Percentiles rank a stretch among this genome's conserved stretches.
phyloP scores from a whole-genome alignment of 2,329 filamentous ascomycete genomes.

The Colletotrichum trifolii region DNA sequence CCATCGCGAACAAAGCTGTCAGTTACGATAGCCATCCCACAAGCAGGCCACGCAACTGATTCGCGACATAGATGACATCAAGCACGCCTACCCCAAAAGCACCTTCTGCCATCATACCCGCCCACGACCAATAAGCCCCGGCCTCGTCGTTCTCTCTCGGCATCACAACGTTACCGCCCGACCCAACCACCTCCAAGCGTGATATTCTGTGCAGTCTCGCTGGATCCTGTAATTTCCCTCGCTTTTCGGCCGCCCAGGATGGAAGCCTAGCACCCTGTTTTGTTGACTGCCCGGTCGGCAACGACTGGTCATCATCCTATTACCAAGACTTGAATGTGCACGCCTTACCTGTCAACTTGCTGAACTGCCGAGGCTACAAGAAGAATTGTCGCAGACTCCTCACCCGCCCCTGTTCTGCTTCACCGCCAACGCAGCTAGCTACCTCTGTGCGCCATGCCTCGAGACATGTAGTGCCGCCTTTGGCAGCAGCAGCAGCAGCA shows the following conservation, averaged over 20 bases:
- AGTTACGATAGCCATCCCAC: no score
- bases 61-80: no score
- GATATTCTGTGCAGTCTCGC: neutral
- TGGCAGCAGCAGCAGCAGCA: neutral
- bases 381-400: neutral
- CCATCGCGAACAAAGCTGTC: no score
- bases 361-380: conserved; percentile 8
- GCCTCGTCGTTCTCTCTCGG: conserved; percentile 12
- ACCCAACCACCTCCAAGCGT: conserved; percentile 1
- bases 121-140: neutral
- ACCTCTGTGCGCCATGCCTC: no score
- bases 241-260: neutral
- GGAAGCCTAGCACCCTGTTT: neutral
- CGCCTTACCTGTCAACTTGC: conserved; percentile 7
- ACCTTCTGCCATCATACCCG: no score
- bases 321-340: conserved; percentile 8
- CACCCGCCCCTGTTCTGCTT: conserved; percentile 5
- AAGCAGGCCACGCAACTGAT: no score
- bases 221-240: conserved; percentile 5
- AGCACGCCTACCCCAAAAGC: no score
- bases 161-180: conserved; percentile 5
- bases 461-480: no score
- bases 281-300: neutral
- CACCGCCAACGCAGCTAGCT: neutral
- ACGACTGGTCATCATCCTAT: conserved; percentile 2